Evolutionary conservation across 1,284 basidiomycete species (phyloP), one percentile per base, ranked within the genome.

Genomic region (Cutaneotrichosporon curvatum): DNA sequence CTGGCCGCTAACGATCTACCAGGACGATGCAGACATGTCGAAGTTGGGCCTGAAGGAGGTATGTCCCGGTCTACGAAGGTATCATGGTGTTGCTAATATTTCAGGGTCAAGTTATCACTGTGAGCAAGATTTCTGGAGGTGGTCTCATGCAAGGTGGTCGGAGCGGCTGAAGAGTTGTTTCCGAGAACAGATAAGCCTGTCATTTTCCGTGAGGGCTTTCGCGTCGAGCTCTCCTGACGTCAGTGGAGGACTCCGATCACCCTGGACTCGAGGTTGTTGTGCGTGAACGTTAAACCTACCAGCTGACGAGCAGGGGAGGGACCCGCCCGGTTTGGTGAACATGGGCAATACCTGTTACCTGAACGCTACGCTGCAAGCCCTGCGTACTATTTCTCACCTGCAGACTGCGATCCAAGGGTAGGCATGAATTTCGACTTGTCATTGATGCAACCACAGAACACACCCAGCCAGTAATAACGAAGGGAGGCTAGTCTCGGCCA

Each of bases 321-420:
- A 47, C 72, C 65, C 49, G 5, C 46, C 58, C 18, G 65, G 61
- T 8, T 53, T 67, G 6, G 50, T 62, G 47, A 66, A 62, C 43
- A 52, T 70, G 19, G 61, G 70, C 43, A 68, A 71, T 48, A 62
- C 67, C 30, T 70, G 63, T 63, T 97, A 97, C 71, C 87, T 97
- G 81, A 97, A 96, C 65, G 83, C 94, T 6, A 91, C 88, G 0
- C 75, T 98, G 2, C 94, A 98, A 73, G 85, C 88, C 14, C 77
- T 98, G 54, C 83, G 89, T 16, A 82, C 85, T 3, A 85, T 98
- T 45, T 90, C 91, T 0, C 89, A 96, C 62, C 77, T 98, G 2
- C 83, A 85, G 58, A 67, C 75, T 94, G 25, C 25, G 7, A 12
- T 28, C 12, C 25, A 28, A 12, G 8, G 18, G 69, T 68, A 53